These are phyloP conservation scores for Rosellinia necatrix DNA, from an alignment of 2,329 filamentous ascomycete genomes.

Conservation along the genomic window DNA sequence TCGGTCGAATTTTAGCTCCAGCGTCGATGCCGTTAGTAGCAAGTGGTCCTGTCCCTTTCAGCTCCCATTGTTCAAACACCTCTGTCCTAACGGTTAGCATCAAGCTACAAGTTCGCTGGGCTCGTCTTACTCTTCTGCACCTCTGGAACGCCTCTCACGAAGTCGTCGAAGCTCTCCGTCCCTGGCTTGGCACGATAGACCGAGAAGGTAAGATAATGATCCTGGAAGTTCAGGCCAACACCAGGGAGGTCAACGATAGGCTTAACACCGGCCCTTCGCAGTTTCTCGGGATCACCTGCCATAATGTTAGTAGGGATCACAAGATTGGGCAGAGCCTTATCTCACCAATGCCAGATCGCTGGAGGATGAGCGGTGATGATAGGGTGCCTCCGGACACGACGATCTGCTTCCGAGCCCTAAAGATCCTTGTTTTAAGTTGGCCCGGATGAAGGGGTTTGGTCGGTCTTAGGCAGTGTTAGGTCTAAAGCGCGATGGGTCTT, in stretches of 20 bases:
- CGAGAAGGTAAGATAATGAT: constrained; percentile 74
- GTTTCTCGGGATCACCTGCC: constrained; percentile 68
- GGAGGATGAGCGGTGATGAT: constrained; percentile 74
- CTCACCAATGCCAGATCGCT: constrained; percentile 70
- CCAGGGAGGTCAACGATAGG: constrained; percentile 72
- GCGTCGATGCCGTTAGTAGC: constrained; percentile 81
- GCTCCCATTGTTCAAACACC: constrained; percentile 77
- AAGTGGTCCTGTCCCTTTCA: constrained; percentile 77
- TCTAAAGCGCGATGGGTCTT: not conserved
- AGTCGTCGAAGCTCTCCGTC: constrained; percentile 80
- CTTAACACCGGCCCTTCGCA: constrained; percentile 69
- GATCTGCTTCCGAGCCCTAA: constrained; percentile 73
- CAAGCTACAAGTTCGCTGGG: not conserved
- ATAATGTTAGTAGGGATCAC: not conserved
- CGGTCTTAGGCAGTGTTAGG: constrained; percentile 40
- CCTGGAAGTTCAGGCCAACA: constrained; percentile 77
- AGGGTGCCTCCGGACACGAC: constrained; percentile 75
- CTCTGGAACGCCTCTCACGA: constrained; percentile 73
- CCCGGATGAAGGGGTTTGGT: constrained; percentile 69
- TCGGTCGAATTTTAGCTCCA: constrained; percentile 78
- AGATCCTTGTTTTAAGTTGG: constrained; percentile 57
- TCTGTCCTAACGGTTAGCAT: constrained; percentile 40
- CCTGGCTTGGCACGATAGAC: constrained; percentile 74
- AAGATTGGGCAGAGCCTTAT: no score
- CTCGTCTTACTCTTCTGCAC: constrained; percentile 64